Base-by-base conservation (phyloP, 2,329 filamentous ascomycete genomes). In the Aureobasidium namibiae region DNA sequence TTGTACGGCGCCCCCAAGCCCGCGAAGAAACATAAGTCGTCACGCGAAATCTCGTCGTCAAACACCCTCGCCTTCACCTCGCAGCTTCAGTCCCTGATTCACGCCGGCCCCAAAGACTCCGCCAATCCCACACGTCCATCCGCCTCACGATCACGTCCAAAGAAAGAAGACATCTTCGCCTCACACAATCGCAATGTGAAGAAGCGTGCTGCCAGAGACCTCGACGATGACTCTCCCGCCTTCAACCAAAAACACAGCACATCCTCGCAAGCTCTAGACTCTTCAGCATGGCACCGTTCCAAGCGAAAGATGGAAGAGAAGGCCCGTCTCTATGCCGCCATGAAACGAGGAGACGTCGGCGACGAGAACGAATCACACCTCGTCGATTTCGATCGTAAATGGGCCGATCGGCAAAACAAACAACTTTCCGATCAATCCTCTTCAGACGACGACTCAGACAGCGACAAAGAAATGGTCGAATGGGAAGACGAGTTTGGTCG, bases 371-470 rank as follows among this genome's bases (percentile, higher is more conserved):
- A 85, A 65, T 80, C 82, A 24, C 81, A 78, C 63, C 73, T 95
- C 26, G 87, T 99, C 2, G 92, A 99, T 75, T 99, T 99, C 72
- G 94, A 97, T 73, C 81, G 87, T 62, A 99, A 97, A 75, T 97
- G 94, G 92, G 67, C 63, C 14, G 63, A 65, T 26, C 76, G 77
- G 24, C 73, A 71, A 3, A 67, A 68, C 1, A 73, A 69, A 56
- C 70, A 71, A 2, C 76, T 76, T 14, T 72, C 64, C 45, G 70
- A 73, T 23, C 72, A 73, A 5, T 67, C 65, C 14, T 71, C 68
- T 1, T 69, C 69, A 29, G 70, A 70, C 1, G 71, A 73, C 1
- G 73, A 73, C 1, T 72, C 65, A 8, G 67, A 67, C 21, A 75
- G 65, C 64, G 75, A 76, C 44, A 77, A 80, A 26, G 87, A 91